phyloP scores from a whole-genome alignment of 1,139 yeast genomes.

The Maudiozyma humilis region DNA sequence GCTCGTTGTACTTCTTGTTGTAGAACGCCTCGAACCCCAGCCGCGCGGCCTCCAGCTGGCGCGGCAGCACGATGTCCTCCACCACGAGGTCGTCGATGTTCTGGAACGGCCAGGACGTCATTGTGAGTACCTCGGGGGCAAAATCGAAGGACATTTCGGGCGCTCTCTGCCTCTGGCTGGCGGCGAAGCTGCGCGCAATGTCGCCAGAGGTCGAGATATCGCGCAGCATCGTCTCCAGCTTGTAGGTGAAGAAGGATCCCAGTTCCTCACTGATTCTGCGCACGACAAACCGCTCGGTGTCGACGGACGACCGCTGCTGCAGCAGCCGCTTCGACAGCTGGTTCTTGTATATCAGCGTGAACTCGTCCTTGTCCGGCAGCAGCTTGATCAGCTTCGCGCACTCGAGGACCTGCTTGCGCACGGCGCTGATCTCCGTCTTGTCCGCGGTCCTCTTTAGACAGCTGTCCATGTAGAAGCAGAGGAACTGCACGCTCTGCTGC shows the following conservation, averaged over 20 bases:
- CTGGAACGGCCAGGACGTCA: slow-evolving; percentile 31
- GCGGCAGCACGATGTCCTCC: slow-evolving; percentile 44
- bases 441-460: slow-evolving; percentile 46
- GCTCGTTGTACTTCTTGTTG: slow-evolving; percentile 57
- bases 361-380: slow-evolving; percentile 76
- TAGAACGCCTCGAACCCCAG: slow-evolving; percentile 44
- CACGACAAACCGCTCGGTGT: slow-evolving; percentile 64
- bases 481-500: slow-evolving; percentile 55
- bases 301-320: slow-evolving; percentile 49
- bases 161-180: slow-evolving; percentile 33
- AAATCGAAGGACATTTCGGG: slow-evolving; percentile 29
- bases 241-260: slow-evolving; percentile 73
- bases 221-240: slow-evolving; percentile 80
- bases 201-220: slow-evolving; percentile 48
- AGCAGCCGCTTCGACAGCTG: slow-evolving; percentile 80
- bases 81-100: slow-evolving; percentile 13
- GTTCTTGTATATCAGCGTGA: slow-evolving; percentile 78
- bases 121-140: slow-evolving; percentile 49
- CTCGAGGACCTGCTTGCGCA: slow-evolving; percentile 47
- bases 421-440: slow-evolving; percentile 44
- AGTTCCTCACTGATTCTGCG: slow-evolving; percentile 66
- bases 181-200: slow-evolving; percentile 12
- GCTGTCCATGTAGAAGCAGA: slow-evolving; percentile 65
- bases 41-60: slow-evolving; percentile 37
- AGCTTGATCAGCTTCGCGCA: slow-evolving; percentile 58